Evolutionary conservation across 345 rosid species (phyloP).

Genomic region (Iberis pinnata): DNA sequence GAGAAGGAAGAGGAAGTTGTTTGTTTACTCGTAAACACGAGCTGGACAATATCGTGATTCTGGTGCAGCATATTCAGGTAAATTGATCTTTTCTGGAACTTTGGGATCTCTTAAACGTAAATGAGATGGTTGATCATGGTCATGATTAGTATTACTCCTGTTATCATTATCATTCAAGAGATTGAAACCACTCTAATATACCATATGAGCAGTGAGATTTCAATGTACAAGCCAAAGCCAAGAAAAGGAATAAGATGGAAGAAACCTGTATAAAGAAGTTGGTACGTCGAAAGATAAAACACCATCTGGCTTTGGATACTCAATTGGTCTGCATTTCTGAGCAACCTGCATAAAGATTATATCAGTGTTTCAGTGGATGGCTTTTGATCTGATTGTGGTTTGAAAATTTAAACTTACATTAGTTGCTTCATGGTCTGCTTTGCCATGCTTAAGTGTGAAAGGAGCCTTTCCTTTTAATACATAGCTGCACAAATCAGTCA

Average conservation of each 20-base stretch:
- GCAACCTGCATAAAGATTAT: constrained; percentile 49
- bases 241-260: too few species aligned
- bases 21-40: constrained; percentile 79
- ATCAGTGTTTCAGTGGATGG: neutral
- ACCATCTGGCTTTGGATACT: constrained; percentile 86
- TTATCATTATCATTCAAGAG: constrained; percentile 15
- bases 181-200: neutral
- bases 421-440: constrained; percentile 87
- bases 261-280: constrained; percentile 86
- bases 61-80: constrained; percentile 74
- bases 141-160: constrained; percentile 97
- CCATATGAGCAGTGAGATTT: neutral
- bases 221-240: too few species aligned
- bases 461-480: constrained; percentile 67
- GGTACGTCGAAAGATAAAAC: constrained; percentile 76
- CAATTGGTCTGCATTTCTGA: constrained; percentile 47
- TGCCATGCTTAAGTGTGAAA: constrained; percentile 77
- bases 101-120: constrained; percentile 60
- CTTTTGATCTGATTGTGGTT: neutral
- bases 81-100: constrained; percentile 66
- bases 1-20: constrained; percentile 1
- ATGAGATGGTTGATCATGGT: constrained; percentile 91
- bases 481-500: constrained; percentile 50
- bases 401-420: constrained; percentile 62
- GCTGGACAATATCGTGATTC: constrained; percentile 95